Conservation (phyloP, 225 moss, liverwort and hornwort species). For the Thuidium tamariscinum region DNA sequence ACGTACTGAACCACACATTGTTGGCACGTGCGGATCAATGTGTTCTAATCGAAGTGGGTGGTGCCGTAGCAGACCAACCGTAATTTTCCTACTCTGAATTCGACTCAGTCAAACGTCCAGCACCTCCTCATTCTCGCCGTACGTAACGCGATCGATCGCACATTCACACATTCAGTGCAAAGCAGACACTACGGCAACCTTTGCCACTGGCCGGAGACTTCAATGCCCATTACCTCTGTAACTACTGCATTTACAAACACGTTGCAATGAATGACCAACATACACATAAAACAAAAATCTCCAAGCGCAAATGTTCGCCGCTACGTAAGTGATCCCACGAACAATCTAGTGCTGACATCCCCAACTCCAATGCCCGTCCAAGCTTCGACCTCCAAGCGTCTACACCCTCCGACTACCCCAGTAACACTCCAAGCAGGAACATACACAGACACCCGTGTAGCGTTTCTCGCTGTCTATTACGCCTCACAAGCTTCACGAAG, state of each 20-base stretch:
- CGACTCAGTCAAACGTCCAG: background rate
- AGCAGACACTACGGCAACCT: background rate
- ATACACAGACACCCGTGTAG: background rate
- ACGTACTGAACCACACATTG: background rate
- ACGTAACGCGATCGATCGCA: background rate
- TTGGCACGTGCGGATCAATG: background rate
- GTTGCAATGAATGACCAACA: background rate
- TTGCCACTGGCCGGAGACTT: background rate
- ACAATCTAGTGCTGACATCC: background rate
- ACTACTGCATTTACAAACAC: background rate
- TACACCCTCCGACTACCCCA: background rate
- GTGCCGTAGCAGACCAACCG: background rate
- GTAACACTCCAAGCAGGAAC: background rate
- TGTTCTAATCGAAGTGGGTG: background rate
- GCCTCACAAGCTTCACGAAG: background rate
- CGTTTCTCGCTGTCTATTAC: background rate
- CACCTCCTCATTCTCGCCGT: background rate
- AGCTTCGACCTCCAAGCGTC: background rate
- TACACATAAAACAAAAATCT: background rate
- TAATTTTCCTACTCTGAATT: background rate
- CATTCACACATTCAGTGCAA: background rate
- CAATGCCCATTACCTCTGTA: background rate
- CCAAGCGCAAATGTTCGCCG: background rate
- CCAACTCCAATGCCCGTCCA: background rate
- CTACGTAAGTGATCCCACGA: background rate